phyloP scores from a whole-genome alignment of 495 filamentous ascomycete genomes.

The Lasiosphaeria miniovina region DNA sequence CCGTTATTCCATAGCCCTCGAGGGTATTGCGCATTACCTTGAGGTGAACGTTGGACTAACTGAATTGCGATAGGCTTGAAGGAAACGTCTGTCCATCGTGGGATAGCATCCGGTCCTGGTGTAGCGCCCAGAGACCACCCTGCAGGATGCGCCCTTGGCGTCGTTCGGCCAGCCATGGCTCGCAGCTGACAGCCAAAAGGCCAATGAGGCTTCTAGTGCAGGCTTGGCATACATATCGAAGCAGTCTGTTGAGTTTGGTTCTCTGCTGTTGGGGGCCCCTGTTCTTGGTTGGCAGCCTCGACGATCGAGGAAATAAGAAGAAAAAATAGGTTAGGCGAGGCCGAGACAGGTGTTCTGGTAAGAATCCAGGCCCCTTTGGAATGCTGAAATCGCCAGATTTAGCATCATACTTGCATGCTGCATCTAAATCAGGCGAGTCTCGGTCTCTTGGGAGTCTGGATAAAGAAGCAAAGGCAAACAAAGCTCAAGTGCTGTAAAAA shows the following conservation, averaged over 20 bases:
- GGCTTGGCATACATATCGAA: neutral
- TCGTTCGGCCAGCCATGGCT: constrained; percentile 3
- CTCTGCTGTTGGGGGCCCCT: neutral
- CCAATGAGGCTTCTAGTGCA: neutral
- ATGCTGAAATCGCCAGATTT: neutral
- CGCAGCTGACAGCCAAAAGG: constrained; percentile 3
- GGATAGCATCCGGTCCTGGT: too few species aligned
- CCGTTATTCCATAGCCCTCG: too few species aligned
- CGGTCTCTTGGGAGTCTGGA: too few species aligned
- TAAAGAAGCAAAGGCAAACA: too few species aligned
- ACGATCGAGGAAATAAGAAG: neutral
- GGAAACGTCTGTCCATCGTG: too few species aligned
- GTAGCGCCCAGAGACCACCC: too few species aligned
- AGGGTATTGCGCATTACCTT: too few species aligned
- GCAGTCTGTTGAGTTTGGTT: neutral
- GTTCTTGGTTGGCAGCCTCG: neutral
- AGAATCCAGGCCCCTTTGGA: neutral
- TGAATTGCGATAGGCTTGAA: too few species aligned
- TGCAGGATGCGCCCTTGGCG: neutral
- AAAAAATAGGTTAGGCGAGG: neutral
- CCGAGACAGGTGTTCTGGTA: neutral
- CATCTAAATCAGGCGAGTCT: neutral
- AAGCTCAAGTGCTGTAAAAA: too few species aligned
- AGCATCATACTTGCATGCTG: neutral
- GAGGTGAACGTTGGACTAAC: too few species aligned